Evolutionary conservation across 2,329 filamentous ascomycete species (phyloP).

Genomic region (Lasiodiplodia citricola): DNA sequence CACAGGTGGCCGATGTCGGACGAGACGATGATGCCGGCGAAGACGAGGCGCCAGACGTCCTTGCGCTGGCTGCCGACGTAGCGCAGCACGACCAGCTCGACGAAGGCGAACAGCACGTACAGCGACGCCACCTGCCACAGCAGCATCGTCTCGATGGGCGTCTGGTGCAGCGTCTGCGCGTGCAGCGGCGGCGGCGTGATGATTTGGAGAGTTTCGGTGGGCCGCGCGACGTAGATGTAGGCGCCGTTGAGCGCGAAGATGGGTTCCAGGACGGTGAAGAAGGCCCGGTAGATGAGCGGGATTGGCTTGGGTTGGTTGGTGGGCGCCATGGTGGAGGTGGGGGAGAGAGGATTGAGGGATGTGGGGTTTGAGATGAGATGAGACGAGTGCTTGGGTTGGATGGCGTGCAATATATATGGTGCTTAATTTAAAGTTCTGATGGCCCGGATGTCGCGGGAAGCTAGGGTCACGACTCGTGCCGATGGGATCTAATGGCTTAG

Average conservation of each 20-base stretch:
- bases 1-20: conserved; percentile 34
- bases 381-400: too few relatives aligned
- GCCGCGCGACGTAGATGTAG: conserved; percentile 37
- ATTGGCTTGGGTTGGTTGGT: conserved; percentile 2
- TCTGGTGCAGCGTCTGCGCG: conserved; percentile 26
- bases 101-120: conserved; percentile 37
- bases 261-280: conserved; percentile 38
- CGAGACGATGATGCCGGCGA: conserved; percentile 32
- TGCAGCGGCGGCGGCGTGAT: conserved; percentile 34
- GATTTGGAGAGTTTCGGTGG: conserved; percentile 20
- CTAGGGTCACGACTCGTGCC: too few relatives aligned
- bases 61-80: conserved; percentile 32
- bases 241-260: conserved; percentile 36
- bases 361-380: too few relatives aligned
- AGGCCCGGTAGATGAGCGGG: conserved; percentile 35
- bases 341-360: too few relatives aligned
- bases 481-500: too few relatives aligned
- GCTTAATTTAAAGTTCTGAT: too few relatives aligned
- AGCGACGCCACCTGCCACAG: conserved; percentile 36
- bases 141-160: conserved; percentile 36
- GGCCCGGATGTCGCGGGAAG: too few relatives aligned
- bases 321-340: background rate
- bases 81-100: conserved; percentile 36
- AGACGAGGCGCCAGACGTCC: conserved; percentile 35
- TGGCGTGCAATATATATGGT: too few relatives aligned